Percentiles rank a stretch among this genome's conserved stretches.
These are phyloP conservation scores for Mikania micrantha DNA, from an alignment of 129 eudicot species.

Conservation along the genomic window DNA sequence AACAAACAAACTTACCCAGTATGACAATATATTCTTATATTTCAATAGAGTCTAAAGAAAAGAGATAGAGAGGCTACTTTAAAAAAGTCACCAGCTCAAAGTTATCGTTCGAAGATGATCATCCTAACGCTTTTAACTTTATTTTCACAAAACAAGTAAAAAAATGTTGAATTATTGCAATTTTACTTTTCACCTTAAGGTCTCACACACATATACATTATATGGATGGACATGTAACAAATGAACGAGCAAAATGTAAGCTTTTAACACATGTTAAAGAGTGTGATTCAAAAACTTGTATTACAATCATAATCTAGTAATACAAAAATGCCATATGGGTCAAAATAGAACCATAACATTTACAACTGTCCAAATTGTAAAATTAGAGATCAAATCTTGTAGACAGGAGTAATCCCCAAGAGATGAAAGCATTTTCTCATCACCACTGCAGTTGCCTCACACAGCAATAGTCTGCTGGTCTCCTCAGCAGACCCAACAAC, in stretches of 20 bases:
- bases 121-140: no score
- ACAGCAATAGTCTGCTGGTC: conserved; percentile 67
- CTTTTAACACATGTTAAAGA: not conserved
- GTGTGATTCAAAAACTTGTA: not conserved
- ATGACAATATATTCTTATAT: no score
- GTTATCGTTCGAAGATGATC: no score
- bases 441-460: conserved; percentile 91
- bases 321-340: not conserved
- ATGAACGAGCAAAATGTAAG: not conserved
- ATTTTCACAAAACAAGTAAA: no score
- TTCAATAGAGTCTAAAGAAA: no score
- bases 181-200: no score
- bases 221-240: no score
- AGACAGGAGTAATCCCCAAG: conserved; percentile 79
- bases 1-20: no score
- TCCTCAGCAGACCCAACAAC: conserved; percentile 87
- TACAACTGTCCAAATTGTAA: conserved; percentile 2
- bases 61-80: no score
- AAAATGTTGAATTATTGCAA: no score
- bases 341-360: conserved; percentile 7
- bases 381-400: conserved; percentile 45
- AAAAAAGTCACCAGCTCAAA: no score
- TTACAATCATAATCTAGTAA: conserved; percentile 17
- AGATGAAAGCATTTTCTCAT: conserved; percentile 83
- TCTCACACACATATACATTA: no score